Evolutionary conservation across 345 rosid species (phyloP).

Genomic region (Gossypium mustelinum): DNA sequence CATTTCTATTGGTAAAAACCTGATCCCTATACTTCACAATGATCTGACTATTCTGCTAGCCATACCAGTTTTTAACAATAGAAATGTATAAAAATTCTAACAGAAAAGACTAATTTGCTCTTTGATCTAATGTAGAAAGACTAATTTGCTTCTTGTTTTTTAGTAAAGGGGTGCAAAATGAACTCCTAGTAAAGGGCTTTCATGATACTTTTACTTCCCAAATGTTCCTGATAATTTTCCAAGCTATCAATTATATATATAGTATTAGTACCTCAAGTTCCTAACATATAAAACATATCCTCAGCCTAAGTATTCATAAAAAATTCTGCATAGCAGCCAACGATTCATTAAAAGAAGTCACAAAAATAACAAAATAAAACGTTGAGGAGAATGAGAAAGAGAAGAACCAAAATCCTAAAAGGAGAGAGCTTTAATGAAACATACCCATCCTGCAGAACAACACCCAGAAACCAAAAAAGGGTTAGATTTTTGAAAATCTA

Average conservation of each 20-base stretch:
- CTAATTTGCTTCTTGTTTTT: no score
- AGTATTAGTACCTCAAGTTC: background rate
- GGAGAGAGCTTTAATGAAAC: conserved; percentile 24
- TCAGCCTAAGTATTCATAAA: background rate
- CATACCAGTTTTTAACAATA: no score
- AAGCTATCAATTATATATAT: background rate
- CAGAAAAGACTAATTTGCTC: no score
- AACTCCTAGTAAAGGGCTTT: no score
- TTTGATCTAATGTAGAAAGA: no score
- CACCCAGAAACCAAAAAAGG: conserved; percentile 2
- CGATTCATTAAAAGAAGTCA: background rate
- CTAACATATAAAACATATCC: background rate
- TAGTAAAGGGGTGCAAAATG: no score
- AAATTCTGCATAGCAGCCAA: background rate
- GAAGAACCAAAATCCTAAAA: conserved; percentile 21
- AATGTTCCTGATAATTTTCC: background rate
- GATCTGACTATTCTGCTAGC: no score
- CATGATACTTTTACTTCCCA: background rate
- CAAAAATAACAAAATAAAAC: background rate
- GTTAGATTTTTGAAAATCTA: conserved; percentile 3
- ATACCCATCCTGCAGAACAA: conserved; percentile 65
- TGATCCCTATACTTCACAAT: no score
- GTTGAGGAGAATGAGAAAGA: background rate
- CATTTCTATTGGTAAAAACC: no score
- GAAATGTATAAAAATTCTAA: no score